phyloP scores from a whole-genome alignment of 768 basidiomycete genomes.

The Mycena metata region DNA sequence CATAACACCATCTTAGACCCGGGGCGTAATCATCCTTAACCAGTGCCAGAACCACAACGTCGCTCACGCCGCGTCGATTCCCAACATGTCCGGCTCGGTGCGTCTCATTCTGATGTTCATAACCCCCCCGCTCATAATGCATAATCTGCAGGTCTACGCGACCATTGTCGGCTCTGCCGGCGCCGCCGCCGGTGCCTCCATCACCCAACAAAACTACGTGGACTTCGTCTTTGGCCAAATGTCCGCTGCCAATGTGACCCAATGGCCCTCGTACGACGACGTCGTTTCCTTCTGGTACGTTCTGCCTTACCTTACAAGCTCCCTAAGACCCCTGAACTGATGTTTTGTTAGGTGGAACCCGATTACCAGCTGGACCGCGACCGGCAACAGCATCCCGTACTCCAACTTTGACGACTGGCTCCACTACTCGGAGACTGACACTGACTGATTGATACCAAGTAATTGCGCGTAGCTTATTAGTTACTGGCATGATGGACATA shows the following conservation, averaged over 20 bases:
- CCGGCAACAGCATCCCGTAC: conserved; percentile 34
- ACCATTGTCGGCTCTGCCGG: conserved; percentile 36
- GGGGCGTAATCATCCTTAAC: conserved; percentile 25
- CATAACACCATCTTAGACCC: conserved; percentile 10
- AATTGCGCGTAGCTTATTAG: no score
- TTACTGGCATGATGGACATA: no score
- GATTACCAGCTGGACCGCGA: conserved; percentile 31
- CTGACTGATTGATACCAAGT: no score
- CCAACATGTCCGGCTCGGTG: conserved; percentile 23
- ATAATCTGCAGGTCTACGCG: conserved; percentile 35
- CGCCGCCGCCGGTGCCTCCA: conserved; percentile 32
- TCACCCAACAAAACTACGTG: conserved; percentile 42
- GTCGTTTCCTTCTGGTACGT: conserved; percentile 12
- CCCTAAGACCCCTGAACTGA: no score
- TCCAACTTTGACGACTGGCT: conserved; percentile 38
- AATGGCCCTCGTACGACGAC: conserved; percentile 25
- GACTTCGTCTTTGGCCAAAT: conserved; percentile 39
- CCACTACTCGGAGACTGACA: conserved; percentile 26
- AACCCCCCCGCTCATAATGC: not conserved
- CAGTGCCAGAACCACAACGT: conserved; percentile 34
- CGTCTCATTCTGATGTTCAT: not conserved
- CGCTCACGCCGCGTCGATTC: conserved; percentile 14
- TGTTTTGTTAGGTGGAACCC: conserved; percentile 12
- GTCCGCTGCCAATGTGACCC: conserved; percentile 23
- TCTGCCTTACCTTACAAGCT: no score